Evolutionary conservation across 140 eudicot species (phyloP).

Genomic region (Flaveria floridana): DNA sequence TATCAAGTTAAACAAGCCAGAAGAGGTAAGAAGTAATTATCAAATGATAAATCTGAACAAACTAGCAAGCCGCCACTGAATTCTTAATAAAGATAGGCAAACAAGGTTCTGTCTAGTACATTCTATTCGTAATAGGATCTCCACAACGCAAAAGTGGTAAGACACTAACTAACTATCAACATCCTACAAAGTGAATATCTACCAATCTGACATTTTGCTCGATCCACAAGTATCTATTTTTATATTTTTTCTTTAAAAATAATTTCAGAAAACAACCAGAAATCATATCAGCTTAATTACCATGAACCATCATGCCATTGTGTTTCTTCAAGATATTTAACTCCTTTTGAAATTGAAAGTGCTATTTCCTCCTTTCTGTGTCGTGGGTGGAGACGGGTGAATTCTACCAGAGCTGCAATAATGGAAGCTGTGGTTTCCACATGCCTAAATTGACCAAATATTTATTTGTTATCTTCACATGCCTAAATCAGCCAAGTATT

Average conservation of each 20-base stretch:
- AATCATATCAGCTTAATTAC: slow-evolving; percentile 19
- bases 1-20: background rate
- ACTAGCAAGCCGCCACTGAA: background rate
- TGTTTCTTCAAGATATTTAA: slow-evolving; percentile 33
- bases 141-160: background rate
- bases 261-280: background rate
- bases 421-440: slow-evolving; percentile 34
- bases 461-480: slow-evolving; percentile 23
- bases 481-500: slow-evolving; percentile 21
- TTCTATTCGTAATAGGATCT: background rate
- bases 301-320: slow-evolving; percentile 39
- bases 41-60: background rate
- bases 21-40: background rate
- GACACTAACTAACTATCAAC: background rate
- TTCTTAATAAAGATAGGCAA: background rate
- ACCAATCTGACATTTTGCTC: background rate
- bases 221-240: background rate
- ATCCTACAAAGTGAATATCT: background rate
- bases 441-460: slow-evolving; percentile 26
- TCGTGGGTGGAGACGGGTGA: slow-evolving; percentile 20
- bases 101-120: background rate
- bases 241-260: background rate
- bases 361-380: slow-evolving; percentile 30
- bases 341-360: slow-evolving; percentile 23
- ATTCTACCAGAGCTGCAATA: slow-evolving; percentile 29